Evolutionary conservation across 164 flowering plant genomes (phyloP).

Genomic region (Kalanchoe fedtschenkoi): DNA sequence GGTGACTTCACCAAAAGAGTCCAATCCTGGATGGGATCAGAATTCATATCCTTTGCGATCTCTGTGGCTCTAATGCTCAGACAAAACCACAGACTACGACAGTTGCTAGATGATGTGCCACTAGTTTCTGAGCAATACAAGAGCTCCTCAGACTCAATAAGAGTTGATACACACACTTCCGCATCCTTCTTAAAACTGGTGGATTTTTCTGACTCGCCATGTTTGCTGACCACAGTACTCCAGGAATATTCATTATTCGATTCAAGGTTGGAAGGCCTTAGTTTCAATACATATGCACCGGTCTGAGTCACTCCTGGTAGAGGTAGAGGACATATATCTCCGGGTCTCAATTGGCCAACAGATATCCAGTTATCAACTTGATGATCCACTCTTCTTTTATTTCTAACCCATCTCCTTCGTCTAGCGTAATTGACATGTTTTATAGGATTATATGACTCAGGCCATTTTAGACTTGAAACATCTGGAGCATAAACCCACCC

Average conservation of each 20-base stretch:
- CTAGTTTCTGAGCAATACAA: constrained; percentile 42
- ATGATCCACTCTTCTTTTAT: constrained; percentile 26
- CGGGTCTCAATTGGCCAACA: constrained; percentile 62
- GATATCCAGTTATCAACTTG: constrained; percentile 29
- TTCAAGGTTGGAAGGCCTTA: constrained; percentile 40
- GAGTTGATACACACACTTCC: constrained; percentile 56
- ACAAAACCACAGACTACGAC: constrained; percentile 63
- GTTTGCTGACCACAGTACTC: constrained; percentile 53
- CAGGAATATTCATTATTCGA: constrained; percentile 49
- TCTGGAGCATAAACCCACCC: constrained; percentile 90
- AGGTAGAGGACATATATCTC: constrained; percentile 70
- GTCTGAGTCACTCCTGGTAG: constrained; percentile 40
- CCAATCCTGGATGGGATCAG: constrained; percentile 90
- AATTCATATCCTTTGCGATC: constrained; percentile 72
- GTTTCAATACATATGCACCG: constrained; percentile 34
- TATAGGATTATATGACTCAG: constrained; percentile 34
- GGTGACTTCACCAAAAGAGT: constrained; percentile 60
- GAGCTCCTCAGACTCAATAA: constrained; percentile 57
- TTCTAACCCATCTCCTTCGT: constrained; percentile 76
- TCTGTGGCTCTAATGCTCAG: constrained; percentile 60
- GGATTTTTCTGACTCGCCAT: constrained; percentile 18
- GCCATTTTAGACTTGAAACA: constrained; percentile 53
- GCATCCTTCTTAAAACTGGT: constrained; percentile 19
- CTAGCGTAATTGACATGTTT: constrained; percentile 49
- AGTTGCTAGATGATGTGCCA: constrained; percentile 49